phyloP scores from a whole-genome alignment of 148 eudicot species.

The Nepenthes mirabilis region DNA sequence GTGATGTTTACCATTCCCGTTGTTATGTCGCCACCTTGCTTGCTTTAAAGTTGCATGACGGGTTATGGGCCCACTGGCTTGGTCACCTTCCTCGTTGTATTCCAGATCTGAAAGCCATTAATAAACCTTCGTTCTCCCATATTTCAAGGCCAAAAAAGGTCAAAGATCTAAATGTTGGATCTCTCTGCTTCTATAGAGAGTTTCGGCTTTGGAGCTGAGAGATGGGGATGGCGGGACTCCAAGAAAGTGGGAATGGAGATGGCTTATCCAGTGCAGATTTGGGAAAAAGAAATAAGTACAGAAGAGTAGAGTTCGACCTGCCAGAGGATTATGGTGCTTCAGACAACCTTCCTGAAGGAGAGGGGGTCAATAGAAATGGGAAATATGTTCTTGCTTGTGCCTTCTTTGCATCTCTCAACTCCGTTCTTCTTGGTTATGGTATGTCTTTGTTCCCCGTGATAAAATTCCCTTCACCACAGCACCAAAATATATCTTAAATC shows the following conservation, averaged over 20 bases:
- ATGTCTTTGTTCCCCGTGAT: background rate
- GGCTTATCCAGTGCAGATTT: constrained; percentile 8
- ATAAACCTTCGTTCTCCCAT: too few relatives aligned
- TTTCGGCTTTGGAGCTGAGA: background rate
- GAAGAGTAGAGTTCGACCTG: constrained; percentile 34
- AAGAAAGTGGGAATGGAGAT: background rate
- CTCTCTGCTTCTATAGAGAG: background rate
- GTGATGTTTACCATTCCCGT: too few relatives aligned
- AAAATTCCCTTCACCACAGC: background rate
- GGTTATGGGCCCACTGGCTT: too few relatives aligned
- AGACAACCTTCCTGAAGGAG: constrained; percentile 17
- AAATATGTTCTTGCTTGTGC: constrained; percentile 88
- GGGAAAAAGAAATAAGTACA: constrained; percentile 45
- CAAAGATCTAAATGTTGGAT: background rate
- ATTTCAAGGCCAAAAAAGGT: too few relatives aligned
- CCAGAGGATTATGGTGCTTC: constrained; percentile 16
- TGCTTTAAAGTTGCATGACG: too few relatives aligned
- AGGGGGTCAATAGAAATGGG: constrained; percentile 30
- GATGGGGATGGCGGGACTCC: background rate
- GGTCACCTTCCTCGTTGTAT: too few relatives aligned
- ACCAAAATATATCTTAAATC: too few relatives aligned
- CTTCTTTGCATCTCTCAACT: constrained; percentile 80
- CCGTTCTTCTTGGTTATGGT: constrained; percentile 91
- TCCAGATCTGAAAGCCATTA: too few relatives aligned
- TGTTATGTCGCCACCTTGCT: too few relatives aligned